Evolutionary conservation across 306 rosid genomes (phyloP).

Genomic region (Quercus aquifolioides): DNA sequence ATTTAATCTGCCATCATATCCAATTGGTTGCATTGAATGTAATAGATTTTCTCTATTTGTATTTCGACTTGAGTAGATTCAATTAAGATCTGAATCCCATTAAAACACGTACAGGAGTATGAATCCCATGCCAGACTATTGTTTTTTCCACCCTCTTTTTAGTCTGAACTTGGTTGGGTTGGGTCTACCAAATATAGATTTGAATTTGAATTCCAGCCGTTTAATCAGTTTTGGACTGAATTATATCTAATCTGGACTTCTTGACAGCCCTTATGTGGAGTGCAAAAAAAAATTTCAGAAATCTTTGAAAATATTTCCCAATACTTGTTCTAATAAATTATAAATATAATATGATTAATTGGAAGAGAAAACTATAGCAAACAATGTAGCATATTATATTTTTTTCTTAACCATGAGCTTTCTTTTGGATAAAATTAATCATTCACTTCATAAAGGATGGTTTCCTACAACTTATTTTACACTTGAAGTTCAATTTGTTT

Average conservation of each 20-base stretch:
- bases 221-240: background rate
- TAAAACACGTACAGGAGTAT: background rate
- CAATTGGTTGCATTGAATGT: background rate
- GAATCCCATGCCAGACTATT: too few species aligned
- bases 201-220: background rate
- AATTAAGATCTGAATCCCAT: background rate
- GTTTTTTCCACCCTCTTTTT: background rate
- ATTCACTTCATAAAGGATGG: background rate
- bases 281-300: background rate
- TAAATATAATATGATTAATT: background rate
- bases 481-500: background rate
- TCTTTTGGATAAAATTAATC: background rate
- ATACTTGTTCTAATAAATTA: background rate
- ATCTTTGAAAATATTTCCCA: background rate
- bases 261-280: background rate
- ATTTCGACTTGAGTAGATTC: background rate
- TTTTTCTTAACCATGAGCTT: background rate
- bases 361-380: background rate
- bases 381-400: background rate
- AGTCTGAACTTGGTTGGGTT: background rate
- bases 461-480: slow-evolving; percentile 3
- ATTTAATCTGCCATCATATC: background rate
- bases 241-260: background rate
- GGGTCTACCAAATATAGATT: background rate
- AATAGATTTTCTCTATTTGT: background rate